Evolutionary conservation across 2,329 filamentous ascomycete species (phyloP), one percentile per base, ranked within the genome.

Genomic region (Fusarium veterinarium): DNA sequence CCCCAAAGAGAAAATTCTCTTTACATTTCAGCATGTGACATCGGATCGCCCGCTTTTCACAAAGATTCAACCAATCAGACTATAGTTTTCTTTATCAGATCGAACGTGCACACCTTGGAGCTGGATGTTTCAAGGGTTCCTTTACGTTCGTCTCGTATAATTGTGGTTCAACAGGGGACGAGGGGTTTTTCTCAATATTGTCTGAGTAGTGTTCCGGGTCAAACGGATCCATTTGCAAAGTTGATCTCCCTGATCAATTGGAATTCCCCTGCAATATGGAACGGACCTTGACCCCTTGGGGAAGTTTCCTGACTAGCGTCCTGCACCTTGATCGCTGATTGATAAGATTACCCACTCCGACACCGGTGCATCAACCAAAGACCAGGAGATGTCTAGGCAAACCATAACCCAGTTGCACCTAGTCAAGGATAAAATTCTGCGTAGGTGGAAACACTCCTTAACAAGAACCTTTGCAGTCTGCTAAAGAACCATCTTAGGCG

Each of bases 301-400:
- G 35, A 67, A 51, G 40, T 48, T 52, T 67, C 46, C 25, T n/a
- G 51, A 57, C 64, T 75, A 76, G 75, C 67, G 64, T 53, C 63
- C 60, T 77, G 73, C 70, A 69, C 19, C 44, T 74, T 74, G 75
- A 77, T 77, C 76, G 33, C 69, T 76, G 76, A 77, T 77, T 77
- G 76, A 77, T 77, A 76, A 77, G 76, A 77, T 77, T 77, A 71
- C 41, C 58, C 63, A 57, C 61, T 57, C 55, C 72, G 60, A 64
- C 51, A 48, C 42, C 41, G 48, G 28, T 17, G 35, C 19, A n/a
- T 37, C 13, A 38, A 33, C 16, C 41, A 52, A 69, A 58, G 37
- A 65, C 25, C 44, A 60, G 49, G 14, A 59, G 51, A 35, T 49
- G 56, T 57, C 41, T 52, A 25, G 13, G 31, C 23, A 12, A 51